phyloP scores from a whole-genome alignment of 2,329 filamentous ascomycete species.

The Chaetomium globosum region DNA sequence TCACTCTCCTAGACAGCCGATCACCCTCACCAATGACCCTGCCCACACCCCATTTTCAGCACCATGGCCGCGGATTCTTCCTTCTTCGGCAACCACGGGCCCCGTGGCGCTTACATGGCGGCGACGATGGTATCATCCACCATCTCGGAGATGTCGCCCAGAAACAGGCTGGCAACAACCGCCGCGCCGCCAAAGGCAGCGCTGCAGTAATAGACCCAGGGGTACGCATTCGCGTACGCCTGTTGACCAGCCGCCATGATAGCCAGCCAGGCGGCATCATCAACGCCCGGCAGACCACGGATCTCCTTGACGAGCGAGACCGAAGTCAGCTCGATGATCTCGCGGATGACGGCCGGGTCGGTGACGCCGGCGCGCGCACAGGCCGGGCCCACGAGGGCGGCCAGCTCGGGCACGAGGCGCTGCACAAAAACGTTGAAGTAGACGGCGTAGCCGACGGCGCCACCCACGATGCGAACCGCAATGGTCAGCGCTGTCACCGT shows the following conservation, averaged over 20 bases:
- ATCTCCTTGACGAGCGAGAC: slow-evolving; percentile 55
- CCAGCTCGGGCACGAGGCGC: slow-evolving; percentile 50
- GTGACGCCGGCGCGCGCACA: slow-evolving; percentile 57
- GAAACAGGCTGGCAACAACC: slow-evolving; percentile 59
- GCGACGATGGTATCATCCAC: slow-evolving; percentile 62
- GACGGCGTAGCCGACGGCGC: slow-evolving; percentile 64
- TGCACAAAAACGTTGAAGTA: slow-evolving; percentile 58
- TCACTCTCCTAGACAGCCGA: not conserved
- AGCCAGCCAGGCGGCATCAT: slow-evolving; percentile 52
- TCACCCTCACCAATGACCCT: not conserved
- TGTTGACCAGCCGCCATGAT: slow-evolving; percentile 59
- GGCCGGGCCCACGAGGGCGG: slow-evolving; percentile 52
- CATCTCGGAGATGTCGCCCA: slow-evolving; percentile 61
- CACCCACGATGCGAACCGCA: slow-evolving; percentile 69
- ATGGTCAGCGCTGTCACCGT: slow-evolving; percentile 69
- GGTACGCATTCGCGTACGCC: slow-evolving; percentile 61
- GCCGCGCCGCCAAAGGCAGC: slow-evolving; percentile 63
- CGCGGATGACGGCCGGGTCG: slow-evolving; percentile 48
- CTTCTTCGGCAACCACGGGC: not conserved
- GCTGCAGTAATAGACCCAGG: slow-evolving; percentile 63
- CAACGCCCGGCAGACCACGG: slow-evolving; percentile 56
- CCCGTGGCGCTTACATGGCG: slow-evolving; percentile 12
- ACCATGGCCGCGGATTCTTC: not conserved
- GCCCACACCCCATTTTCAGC: not conserved
- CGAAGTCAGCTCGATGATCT: slow-evolving; percentile 57